These are phyloP conservation scores for Hamigera avellanea DNA, from an alignment of 495 filamentous ascomycete species.

Conservation along the genomic window DNA sequence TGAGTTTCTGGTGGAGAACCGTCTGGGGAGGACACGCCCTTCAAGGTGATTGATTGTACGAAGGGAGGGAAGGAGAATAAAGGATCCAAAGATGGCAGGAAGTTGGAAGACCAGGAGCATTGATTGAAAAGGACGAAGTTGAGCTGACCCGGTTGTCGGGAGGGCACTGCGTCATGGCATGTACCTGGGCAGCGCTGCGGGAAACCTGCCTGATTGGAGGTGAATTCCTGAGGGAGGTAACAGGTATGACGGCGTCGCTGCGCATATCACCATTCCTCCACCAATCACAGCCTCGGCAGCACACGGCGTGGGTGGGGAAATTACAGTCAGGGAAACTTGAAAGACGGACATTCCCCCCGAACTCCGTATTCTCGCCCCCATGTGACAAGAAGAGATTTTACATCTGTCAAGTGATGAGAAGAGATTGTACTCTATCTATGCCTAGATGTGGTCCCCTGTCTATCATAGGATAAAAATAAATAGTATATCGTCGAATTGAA, in stretches of 20 bases:
- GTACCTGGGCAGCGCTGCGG: conserved; percentile 4
- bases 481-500: no score
- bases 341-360: conserved; percentile 6
- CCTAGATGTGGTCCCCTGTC: no score
- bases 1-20: no score
- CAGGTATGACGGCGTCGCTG: conserved; percentile 15
- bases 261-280: conserved; percentile 17
- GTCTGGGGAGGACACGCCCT: no score
- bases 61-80: conserved; percentile 11
- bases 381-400: conserved; percentile 29
- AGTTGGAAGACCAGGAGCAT: not conserved
- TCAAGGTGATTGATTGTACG: conserved; percentile 14
- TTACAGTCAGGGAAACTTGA: no score
- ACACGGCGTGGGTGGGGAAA: conserved; percentile 4
- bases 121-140: conserved; percentile 1
- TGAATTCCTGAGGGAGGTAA: conserved; percentile 10
- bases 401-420: no score
- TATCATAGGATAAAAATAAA: no score
- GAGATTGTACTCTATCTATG: no score
- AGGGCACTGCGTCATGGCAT: conserved; percentile 11
- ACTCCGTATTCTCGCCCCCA: conserved; percentile 9
- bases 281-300: conserved; percentile 23
- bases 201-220: conserved; percentile 8
- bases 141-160: not conserved
- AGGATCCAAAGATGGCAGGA: conserved; percentile 4